Evolutionary conservation across 257 asterid genomes (phyloP).

Genomic region (Capsicum chinense): DNA sequence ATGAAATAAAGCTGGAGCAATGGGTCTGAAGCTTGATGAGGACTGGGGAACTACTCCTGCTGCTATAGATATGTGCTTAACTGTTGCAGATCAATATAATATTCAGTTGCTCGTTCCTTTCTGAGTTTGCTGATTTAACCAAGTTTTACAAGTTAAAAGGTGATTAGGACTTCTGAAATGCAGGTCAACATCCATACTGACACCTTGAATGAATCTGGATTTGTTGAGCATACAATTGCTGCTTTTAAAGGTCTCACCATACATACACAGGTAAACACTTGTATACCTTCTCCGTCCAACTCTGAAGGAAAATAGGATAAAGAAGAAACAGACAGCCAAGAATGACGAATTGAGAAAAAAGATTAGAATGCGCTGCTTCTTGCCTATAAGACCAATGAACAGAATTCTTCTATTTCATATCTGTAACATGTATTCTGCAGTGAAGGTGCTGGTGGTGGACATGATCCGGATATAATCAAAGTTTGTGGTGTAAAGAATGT

Average conservation of each 20-base stretch:
- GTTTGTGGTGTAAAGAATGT: slow-evolving; percentile 94
- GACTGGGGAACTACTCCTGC: slow-evolving; percentile 99
- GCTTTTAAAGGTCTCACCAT: slow-evolving; percentile 87
- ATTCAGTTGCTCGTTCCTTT: slow-evolving; percentile 62
- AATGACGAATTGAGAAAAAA: slow-evolving; percentile 18
- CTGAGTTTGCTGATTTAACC: slow-evolving; percentile 34
- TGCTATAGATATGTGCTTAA: slow-evolving; percentile 78
- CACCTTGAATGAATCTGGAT: slow-evolving; percentile 97
- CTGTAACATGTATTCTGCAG: slow-evolving; percentile 46
- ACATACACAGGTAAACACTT: slow-evolving; percentile 77
- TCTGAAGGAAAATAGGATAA: neutral
- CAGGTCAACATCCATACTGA: slow-evolving; percentile 94
- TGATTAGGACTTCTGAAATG: slow-evolving; percentile 31
- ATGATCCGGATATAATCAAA: slow-evolving; percentile 97
- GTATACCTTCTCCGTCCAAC: slow-evolving; percentile 14
- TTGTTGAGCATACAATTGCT: slow-evolving; percentile 92
- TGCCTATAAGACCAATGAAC: neutral
- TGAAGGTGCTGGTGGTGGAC: slow-evolving; percentile 99
- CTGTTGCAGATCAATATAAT: slow-evolving; percentile 79
- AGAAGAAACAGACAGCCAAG: slow-evolving; percentile 21
- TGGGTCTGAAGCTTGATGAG: slow-evolving; percentile 98
- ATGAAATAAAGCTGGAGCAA: slow-evolving; percentile 95
- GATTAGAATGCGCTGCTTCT: neutral
- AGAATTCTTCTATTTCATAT: neutral
- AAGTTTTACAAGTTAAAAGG: slow-evolving; percentile 35